phyloP scores from a whole-genome alignment of 2,329 filamentous ascomycete genomes.

The Microascus cirrosus region DNA sequence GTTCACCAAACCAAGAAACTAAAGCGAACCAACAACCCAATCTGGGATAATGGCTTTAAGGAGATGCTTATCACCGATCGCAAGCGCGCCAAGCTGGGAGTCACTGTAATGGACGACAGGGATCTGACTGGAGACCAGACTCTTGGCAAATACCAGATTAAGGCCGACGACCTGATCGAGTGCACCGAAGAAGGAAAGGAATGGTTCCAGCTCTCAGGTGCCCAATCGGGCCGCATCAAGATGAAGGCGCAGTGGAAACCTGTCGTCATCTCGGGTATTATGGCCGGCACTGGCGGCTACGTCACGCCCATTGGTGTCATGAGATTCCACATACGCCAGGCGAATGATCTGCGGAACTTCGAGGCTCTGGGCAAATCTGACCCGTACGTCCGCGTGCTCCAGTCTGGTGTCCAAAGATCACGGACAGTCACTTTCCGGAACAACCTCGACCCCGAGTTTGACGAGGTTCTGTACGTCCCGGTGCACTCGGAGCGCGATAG shows the following conservation, averaged over 20 bases:
- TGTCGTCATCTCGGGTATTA: constrained; percentile 70
- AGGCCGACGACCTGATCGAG: constrained; percentile 84
- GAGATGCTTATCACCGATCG: constrained; percentile 92
- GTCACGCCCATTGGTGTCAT: constrained; percentile 90
- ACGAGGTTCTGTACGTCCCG: constrained; percentile 90
- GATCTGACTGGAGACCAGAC: constrained; percentile 74
- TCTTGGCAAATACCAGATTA: constrained; percentile 88
- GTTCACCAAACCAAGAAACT: constrained; percentile 82
- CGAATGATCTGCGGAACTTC: constrained; percentile 74
- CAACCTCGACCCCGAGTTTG: constrained; percentile 89
- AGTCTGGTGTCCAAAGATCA: constrained; percentile 83
- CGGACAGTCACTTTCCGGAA: constrained; percentile 94
- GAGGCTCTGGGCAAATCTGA: constrained; percentile 96
- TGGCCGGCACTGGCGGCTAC: constrained; percentile 75
- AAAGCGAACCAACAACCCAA: constrained; percentile 94
- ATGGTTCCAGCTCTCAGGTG: constrained; percentile 84
- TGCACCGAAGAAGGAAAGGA: constrained; percentile 87
- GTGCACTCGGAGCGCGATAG: constrained; percentile 78
- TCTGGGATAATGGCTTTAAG: constrained; percentile 87
- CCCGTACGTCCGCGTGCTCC: constrained; percentile 77
- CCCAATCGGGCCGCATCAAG: constrained; percentile 76
- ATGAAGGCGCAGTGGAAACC: constrained; percentile 93
- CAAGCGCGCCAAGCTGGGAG: constrained; percentile 77
- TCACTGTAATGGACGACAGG: constrained; percentile 92
- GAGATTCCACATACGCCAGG: constrained; percentile 82